Base-by-base conservation (phyloP, 148 eudicot genomes). In the Fagopyrum tataricum region DNA sequence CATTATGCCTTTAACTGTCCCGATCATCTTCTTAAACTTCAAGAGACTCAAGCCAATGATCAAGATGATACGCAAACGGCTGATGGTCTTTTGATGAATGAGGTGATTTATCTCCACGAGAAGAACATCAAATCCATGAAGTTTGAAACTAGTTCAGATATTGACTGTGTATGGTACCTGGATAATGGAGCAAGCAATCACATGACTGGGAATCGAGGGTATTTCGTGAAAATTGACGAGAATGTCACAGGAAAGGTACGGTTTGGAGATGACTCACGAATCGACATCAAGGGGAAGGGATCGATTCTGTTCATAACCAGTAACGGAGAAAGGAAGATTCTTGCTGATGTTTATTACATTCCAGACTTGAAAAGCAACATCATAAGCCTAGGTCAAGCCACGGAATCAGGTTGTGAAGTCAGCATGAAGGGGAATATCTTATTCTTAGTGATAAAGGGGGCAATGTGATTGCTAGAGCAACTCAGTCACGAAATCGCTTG, bases 101-200 rank as follows among this genome's bases (percentile, higher is more conserved):
- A 58, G 31, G 18, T 58, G 64, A 58, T n/a, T 58, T 58, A 14
- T n/a, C 64, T 58, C 49, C 49, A 46, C 8, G 49, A 46, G 49
- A 46, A 58, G 64, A 14, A n/a, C 64, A 11, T 9, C 21, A n/a
- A 23, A n/a, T 11, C 12, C 18, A 58, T 58, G 31, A 58, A 58
- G 31, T 58, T 23, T n/a, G 64, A 58, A 58, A 58, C 24, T n/a
- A 4, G 64, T 58, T 18, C 10, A 18, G 9, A 58, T n/a, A 14
- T 0, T 18, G 9, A 23, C 64, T 58, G 64, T 31, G 67, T 21
- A 31, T 78, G 77, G 77, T 78, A 73, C 73, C 73, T 74, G 7
- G 58, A 74, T 18, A 41, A 4, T 10, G 81, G 74, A 7, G 81
- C 81, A 23, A 74, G 74, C 52, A 74, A 74, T 44, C 77, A 73